phyloP scores from a whole-genome alignment of 2,329 filamentous ascomycete genomes.

The Amauroascus niger region DNA sequence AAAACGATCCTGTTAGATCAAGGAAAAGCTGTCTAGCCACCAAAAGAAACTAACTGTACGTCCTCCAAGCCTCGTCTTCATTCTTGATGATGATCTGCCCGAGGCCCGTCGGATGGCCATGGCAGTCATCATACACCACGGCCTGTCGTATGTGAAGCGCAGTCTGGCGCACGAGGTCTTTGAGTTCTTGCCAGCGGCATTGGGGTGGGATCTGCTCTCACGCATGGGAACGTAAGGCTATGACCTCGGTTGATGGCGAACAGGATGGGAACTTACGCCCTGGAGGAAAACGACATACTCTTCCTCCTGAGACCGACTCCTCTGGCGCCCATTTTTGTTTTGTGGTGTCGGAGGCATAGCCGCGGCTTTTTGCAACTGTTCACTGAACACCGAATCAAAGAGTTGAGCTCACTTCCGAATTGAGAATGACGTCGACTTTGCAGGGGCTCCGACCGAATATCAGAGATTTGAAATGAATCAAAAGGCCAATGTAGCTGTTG shows the following conservation, averaged over 20 bases:
- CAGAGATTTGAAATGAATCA: not conserved
- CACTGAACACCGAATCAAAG: not conserved
- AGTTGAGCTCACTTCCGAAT: not conserved
- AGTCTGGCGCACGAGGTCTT: slow-evolving; percentile 38
- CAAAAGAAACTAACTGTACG: slow-evolving; percentile 27
- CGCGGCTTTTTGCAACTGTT: not conserved
- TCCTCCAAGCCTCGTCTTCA: slow-evolving; percentile 38
- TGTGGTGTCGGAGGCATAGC: slow-evolving; percentile 28
- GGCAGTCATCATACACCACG: slow-evolving; percentile 37
- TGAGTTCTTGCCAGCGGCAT: slow-evolving; percentile 39
- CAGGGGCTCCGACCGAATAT: not conserved
- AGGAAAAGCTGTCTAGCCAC: not conserved
- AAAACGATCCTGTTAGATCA: not conserved
- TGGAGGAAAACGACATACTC: slow-evolving; percentile 39
- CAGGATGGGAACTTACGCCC: slow-evolving; percentile 26
- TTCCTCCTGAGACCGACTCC: slow-evolving; percentile 31
- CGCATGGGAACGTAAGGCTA: not conserved
- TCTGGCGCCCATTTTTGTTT: slow-evolving; percentile 25
- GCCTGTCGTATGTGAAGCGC: slow-evolving; percentile 38
- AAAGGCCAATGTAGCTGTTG: not conserved
- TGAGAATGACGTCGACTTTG: not conserved
- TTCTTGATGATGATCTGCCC: slow-evolving; percentile 40
- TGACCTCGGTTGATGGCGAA: not conserved
- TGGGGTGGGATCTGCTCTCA: slow-evolving; percentile 32
- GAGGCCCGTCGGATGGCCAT: slow-evolving; percentile 35